These are phyloP conservation scores for Nicotiana noctiflora DNA, from an alignment of 257 asterid species.

Conservation along the genomic window DNA sequence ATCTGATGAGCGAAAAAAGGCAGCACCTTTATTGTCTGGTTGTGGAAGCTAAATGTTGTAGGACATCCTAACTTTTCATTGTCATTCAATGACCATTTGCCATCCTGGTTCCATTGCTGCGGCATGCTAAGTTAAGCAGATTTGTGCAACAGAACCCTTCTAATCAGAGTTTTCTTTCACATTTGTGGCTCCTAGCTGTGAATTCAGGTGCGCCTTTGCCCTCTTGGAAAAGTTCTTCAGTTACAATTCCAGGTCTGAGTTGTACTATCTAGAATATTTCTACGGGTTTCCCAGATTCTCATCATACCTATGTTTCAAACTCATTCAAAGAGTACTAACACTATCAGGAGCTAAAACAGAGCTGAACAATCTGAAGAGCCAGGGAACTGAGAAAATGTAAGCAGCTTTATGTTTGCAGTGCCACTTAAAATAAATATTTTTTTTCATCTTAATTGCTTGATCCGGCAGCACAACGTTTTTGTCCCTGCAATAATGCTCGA, in stretches of 20 bases:
- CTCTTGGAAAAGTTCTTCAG: neutral
- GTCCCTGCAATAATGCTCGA: constrained; percentile 20
- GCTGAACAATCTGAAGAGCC: constrained; percentile 30
- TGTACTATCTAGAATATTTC: neutral
- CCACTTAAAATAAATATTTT: constrained; percentile 37
- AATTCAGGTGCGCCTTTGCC: neutral
- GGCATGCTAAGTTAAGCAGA: neutral
- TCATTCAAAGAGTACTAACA: constrained; percentile 24
- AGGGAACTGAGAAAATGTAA: constrained; percentile 38
- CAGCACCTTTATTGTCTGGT: neutral
- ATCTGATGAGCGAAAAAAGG: neutral
- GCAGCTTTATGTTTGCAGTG: constrained; percentile 25
- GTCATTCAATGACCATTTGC: neutral
- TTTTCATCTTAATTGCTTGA: constrained; percentile 45
- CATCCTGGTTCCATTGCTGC: neutral
- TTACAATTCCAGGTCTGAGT: neutral
- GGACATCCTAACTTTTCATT: neutral
- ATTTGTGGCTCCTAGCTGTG: neutral
- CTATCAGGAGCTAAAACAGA: constrained; percentile 49
- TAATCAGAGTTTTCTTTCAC: neutral
- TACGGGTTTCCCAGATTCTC: constrained; percentile 44
- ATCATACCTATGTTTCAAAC: constrained; percentile 18
- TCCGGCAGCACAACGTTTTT: constrained; percentile 44
- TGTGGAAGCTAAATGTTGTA: neutral
- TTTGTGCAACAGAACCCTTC: neutral